Evolutionary conservation across 2,329 filamentous ascomycete species (phyloP).

Genomic region (Ophioceras dolichostomum): DNA sequence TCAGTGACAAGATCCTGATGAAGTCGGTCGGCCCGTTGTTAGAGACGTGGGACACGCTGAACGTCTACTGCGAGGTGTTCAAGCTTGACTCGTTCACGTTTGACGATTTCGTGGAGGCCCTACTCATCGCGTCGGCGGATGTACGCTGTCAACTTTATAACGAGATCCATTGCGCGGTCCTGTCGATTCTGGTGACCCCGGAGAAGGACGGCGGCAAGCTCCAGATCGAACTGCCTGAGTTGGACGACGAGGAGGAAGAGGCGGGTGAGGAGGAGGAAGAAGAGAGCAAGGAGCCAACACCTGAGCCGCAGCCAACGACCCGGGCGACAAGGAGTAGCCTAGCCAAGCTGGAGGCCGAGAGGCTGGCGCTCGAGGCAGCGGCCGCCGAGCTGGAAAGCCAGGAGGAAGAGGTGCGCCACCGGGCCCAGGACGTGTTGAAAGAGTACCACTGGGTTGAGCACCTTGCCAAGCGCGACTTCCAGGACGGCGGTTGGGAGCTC

Average conservation of each 20-base stretch:
- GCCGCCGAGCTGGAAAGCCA: constrained; percentile 37
- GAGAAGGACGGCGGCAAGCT: constrained; percentile 67
- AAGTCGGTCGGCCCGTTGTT: constrained; percentile 74
- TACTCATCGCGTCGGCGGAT: constrained; percentile 64
- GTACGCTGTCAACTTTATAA: constrained; percentile 73
- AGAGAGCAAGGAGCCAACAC: constrained; percentile 37
- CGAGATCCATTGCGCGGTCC: constrained; percentile 81
- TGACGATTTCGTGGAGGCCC: constrained; percentile 85
- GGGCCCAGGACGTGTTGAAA: constrained; percentile 63
- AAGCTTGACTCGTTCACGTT: constrained; percentile 94
- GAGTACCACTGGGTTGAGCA: constrained; percentile 77
- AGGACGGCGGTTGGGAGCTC: constrained; percentile 80
- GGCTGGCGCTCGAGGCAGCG: constrained; percentile 46
- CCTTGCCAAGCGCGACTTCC: constrained; percentile 71
- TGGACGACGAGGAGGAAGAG: constrained; percentile 57
- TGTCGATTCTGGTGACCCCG: constrained; percentile 74
- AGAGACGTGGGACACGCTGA: constrained; percentile 92
- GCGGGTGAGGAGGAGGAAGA: constrained; percentile 48
- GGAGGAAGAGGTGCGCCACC: constrained; percentile 40
- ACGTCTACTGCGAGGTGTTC: constrained; percentile 95
- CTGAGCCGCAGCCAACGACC: constrained; percentile 59
- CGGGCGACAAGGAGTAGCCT: constrained; percentile 79
- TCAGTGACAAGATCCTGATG: constrained; percentile 57
- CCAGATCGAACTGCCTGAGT: constrained; percentile 64
- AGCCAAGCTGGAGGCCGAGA: constrained; percentile 66